These are phyloP conservation scores for Phoma sp. DNA, from an alignment of 2,329 filamentous ascomycete species.

Conservation along the genomic window DNA sequence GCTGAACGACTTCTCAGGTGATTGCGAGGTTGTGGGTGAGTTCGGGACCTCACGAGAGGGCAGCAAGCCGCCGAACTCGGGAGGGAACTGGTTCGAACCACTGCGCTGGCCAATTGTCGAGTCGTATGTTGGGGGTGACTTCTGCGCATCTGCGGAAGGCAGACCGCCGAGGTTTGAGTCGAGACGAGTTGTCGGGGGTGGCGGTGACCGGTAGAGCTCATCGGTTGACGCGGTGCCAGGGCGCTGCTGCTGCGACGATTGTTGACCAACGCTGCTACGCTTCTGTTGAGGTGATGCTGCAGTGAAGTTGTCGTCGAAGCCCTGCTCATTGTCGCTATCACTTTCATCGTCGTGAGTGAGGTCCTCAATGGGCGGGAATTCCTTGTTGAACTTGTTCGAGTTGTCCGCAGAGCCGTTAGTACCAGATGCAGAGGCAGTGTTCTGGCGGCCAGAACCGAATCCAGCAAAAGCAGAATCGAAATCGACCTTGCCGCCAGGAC, in stretches of 20 bases:
- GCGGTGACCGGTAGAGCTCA: conserved; percentile 40
- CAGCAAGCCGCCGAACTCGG: conserved; percentile 63
- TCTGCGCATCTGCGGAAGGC: conserved; percentile 62
- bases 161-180: conserved; percentile 52
- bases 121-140: conserved; percentile 66
- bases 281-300: conserved; percentile 60
- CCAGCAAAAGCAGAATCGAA: conserved; percentile 87
- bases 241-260: conserved; percentile 35
- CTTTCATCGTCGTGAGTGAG: conserved; percentile 84
- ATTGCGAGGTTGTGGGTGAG: conserved; percentile 44
- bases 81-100: conserved; percentile 58
- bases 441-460: conserved; percentile 65
- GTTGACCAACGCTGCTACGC: conserved; percentile 35
- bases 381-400: conserved; percentile 68
- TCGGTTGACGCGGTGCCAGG: conserved; percentile 39
- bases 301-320: conserved; percentile 93
- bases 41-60: conserved; percentile 63
- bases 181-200: conserved; percentile 45
- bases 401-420: conserved; percentile 39
- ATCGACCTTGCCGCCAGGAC: conserved; percentile 70
- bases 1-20: conserved; percentile 49
- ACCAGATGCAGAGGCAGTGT: conserved; percentile 50
- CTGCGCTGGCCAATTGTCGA: conserved; percentile 50
- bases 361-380: conserved; percentile 94
- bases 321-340: conserved; percentile 70